A percentile compares a stretch with the other conserved stretches of the same genome.
phyloP scores from a whole-genome alignment of 2,329 filamentous ascomycete genomes.

The Zymoseptoria passerinii region DNA sequence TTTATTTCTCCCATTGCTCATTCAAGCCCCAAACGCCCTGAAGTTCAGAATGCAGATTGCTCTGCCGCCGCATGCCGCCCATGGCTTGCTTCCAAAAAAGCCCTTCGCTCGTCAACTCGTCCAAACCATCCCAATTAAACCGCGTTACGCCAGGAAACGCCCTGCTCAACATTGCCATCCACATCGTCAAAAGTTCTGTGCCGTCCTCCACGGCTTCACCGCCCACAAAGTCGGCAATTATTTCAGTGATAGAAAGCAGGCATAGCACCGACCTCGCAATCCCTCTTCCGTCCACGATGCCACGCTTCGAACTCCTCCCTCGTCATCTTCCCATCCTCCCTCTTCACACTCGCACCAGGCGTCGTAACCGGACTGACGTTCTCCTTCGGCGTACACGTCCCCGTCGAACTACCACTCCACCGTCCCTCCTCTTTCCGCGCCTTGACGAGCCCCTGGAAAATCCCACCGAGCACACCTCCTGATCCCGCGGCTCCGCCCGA shows the following conservation, averaged over 20 bases:
- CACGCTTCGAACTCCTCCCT: slow-evolving; percentile 22
- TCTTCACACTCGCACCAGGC: not conserved
- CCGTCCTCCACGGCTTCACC: too few relatives aligned
- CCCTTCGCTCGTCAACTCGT: too few relatives aligned
- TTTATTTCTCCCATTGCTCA: too few relatives aligned
- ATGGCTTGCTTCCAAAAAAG: too few relatives aligned
- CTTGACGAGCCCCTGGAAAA: slow-evolving; percentile 19
- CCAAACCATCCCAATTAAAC: too few relatives aligned
- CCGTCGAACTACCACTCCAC: not conserved
- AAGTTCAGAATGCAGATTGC: too few relatives aligned
- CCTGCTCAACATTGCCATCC: too few relatives aligned
- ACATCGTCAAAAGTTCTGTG: too few relatives aligned
- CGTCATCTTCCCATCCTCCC: slow-evolving; percentile 15
- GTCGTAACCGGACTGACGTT: slow-evolving; percentile 11
- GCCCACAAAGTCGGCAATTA: too few relatives aligned
- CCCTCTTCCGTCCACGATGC: slow-evolving; percentile 24
- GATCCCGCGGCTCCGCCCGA: slow-evolving; percentile 6
- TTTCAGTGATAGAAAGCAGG: not conserved
- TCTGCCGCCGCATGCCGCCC: too few relatives aligned
- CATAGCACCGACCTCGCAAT: slow-evolving; percentile 19
- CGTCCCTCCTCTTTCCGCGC: not conserved
- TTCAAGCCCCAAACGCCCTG: too few relatives aligned
- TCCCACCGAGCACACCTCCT: slow-evolving; percentile 21
- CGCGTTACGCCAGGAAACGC: too few relatives aligned
- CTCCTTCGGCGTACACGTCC: slow-evolving; percentile 1